Base-by-base conservation (phyloP, 2,329 filamentous ascomycete genomes). In the Colletotrichum sp. region DNA sequence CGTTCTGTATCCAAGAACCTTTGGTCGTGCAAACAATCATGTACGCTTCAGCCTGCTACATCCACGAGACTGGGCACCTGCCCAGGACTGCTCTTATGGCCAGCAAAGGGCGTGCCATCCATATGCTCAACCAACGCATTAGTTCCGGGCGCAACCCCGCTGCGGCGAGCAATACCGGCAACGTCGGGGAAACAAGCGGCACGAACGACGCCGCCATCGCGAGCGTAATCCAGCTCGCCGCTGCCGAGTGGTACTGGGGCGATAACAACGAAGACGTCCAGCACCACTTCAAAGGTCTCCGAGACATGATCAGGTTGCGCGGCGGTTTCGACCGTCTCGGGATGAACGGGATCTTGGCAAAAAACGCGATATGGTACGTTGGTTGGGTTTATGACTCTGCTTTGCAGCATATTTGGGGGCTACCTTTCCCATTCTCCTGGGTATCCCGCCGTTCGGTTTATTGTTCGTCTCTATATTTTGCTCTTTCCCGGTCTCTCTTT, bases 191-290 rank as follows among this genome's bases (percentile, higher is more conserved):
- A 49, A 32, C 22, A 30, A 30, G 34, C 22, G 79, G 82, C 27
- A 85, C 85, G 1, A 86, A 83, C 69, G 88, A 90, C 77, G 84
- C 86, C 36, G 85, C 86, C 6, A 86, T 90, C 52, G 85, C 88
- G 7, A 88, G 84, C 5, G 87, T 90, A 7, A 81, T 87, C 2
- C 89, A 90, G 79, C 84, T 90, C 76, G 84, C 89, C 27, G 80
- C 89, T 29, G 86, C 89, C 62, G 89, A 90, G 74, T 91, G 89
- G 89, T 90, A 89, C 78, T 90, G 88, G 88, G 88, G 88, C 8
- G 86, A 85, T 30, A 85, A 84, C 0, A 61, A 63, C 19, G 80
- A 83, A 49, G 86, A 88, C 75, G 82, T 90, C 13, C 83, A 85
- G 29, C 85, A 85, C 1, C 89, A 90, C 69, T 84, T 90, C 75